Percentiles rank a stretch among this genome's conserved stretches.
Conservation (phyloP, 2,329 filamentous ascomycete species). For the Diaporthe helianthi region DNA sequence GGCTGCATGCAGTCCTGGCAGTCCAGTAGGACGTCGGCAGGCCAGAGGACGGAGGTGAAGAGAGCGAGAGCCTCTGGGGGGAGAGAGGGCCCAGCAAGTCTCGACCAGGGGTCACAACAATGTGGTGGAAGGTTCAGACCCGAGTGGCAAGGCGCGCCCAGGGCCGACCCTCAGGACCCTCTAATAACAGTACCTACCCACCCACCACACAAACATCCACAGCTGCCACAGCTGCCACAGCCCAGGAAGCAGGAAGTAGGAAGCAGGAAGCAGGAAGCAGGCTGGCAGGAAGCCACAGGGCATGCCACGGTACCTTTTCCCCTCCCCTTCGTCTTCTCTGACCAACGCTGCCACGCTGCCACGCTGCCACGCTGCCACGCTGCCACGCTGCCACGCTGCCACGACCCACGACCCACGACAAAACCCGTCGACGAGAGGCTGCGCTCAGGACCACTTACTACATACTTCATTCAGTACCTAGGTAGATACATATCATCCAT, state of each 20-base stretch:
- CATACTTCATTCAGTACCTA: too few species aligned
- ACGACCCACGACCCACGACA: background rate
- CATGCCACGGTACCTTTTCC: background rate
- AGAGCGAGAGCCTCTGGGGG: background rate
- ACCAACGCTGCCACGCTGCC: background rate
- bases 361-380: background rate
- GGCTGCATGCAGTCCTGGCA: conserved; percentile 12
- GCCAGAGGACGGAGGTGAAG: background rate
- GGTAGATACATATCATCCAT: too few species aligned
- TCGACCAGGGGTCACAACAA: background rate
- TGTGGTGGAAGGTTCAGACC: conserved; percentile 7
- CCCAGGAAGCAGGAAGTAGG: too few species aligned
- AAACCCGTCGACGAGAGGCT: background rate
- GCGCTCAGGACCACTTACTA: background rate
- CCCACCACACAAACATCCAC: too few species aligned
- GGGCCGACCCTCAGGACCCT: background rate
- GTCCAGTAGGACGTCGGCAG: background rate
- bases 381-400: background rate
- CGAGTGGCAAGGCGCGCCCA: conserved; percentile 2
- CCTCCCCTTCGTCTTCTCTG: background rate
- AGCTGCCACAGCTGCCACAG: too few species aligned
- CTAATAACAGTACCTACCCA: too few species aligned
- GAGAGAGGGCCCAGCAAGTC: background rate
- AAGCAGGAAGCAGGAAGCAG: too few species aligned
- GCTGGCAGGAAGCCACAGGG: background rate